Percentiles rank a stretch among this genome's conserved stretches.
Evolutionary conservation across 2,329 filamentous ascomycete species (phyloP).

Genomic region (Neonectria neomacrospora): DNA sequence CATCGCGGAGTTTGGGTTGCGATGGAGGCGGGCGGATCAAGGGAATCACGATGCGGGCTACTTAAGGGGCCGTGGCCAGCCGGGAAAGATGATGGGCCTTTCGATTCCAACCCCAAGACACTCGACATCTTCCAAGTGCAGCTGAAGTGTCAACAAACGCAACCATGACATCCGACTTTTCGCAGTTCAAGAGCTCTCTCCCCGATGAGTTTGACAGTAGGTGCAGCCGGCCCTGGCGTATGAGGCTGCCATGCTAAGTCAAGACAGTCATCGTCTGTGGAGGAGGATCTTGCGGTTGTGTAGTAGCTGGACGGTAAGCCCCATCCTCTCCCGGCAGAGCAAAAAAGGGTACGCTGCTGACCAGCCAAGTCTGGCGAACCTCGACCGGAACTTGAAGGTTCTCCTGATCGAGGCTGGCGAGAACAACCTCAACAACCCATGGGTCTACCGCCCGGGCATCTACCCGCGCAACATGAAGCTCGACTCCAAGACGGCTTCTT

Average conservation of each 20-base stretch:
- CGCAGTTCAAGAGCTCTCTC: constrained; percentile 50
- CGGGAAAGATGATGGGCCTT: not conserved
- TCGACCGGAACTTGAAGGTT: constrained; percentile 78
- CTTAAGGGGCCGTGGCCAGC: constrained; percentile 2
- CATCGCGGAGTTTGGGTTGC: constrained; percentile 10
- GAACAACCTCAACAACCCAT: constrained; percentile 81
- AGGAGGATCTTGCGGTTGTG: constrained; percentile 74
- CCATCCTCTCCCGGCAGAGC: constrained; percentile 46
- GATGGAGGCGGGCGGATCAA: not conserved
- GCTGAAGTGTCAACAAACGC: not conserved
- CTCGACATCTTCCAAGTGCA: not conserved
- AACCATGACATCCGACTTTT: constrained; percentile 36
- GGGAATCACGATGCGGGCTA: constrained; percentile 5
- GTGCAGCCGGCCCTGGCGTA: not conserved
- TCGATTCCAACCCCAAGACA: constrained; percentile 4
- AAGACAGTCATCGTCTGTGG: not conserved
- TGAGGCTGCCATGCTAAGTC: not conserved
- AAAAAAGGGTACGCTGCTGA: not conserved
- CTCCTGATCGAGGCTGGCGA: constrained; percentile 78
- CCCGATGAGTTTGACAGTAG: constrained; percentile 79
- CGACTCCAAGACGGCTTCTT: constrained; percentile 81
- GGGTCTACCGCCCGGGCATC: constrained; percentile 79
- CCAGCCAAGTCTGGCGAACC: constrained; percentile 70
- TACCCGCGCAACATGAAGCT: constrained; percentile 80
- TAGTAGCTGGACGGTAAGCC: constrained; percentile 65